Evolutionary conservation across 305 asterid species (phyloP), one percentile per base, ranked within the genome.

Genomic region (Solanum aculeatissimum): DNA sequence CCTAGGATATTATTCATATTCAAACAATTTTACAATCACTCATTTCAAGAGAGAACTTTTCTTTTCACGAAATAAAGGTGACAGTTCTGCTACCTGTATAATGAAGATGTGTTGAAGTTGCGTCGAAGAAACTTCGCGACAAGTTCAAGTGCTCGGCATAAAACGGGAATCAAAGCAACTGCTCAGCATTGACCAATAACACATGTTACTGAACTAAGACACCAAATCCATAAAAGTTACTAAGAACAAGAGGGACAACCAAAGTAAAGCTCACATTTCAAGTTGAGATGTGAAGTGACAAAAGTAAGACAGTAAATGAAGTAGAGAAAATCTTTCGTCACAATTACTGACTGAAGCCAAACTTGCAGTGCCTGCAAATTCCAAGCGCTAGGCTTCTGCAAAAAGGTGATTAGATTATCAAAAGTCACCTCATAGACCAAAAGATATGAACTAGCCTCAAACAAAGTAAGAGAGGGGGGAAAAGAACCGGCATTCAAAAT

Each of bases 371-470:
- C 98, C 84, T 91, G 94, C 89, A 95, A 75, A 90, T 93, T 94
- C 98, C 98, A 97, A 81, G 96, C 98, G 87, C 98, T 90, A 29
- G 98, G 98, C 93, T 91, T 93, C 99, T 95, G 95, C 87, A 90
- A 47, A 74, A 21, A 84, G 55, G 86, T 29, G n/a, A 29, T 51
- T 4, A 43, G 14, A 49, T 68, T 65, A 80, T 78, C 83, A 87
- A 80, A 75, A 85, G 79, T n/a, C 13, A 68, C 68, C 27, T 63
- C 25, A 74, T 3, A 23, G 68, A 82, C 58, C 80, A 84, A 83
- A 29, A 53, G 82, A 51, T 40, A 43, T 7, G 42, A 23, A 77
- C 47, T 80, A 27, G 29, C 72, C 45, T 25, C 85, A 19, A 51
- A 21, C 66, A n/a, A 43, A 32, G 69, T 29, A 32, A 43, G 62